Evolutionary conservation across 169 alveolate species (phyloP).

Genomic region (Plasmodium berghei): DNA sequence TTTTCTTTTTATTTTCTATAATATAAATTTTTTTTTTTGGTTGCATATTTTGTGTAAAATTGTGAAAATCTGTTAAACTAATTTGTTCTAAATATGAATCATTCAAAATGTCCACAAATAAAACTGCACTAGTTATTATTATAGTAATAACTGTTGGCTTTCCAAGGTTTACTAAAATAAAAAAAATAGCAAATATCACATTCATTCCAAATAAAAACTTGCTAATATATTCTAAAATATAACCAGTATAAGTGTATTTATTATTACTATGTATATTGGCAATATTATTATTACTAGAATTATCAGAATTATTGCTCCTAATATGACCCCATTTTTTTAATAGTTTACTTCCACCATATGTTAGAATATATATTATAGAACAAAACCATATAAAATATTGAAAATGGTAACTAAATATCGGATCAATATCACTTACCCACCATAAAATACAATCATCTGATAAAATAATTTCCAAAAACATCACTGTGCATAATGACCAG

Average conservation of each 20-base stretch:
- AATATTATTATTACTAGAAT: background rate
- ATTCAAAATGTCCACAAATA: slow-evolving; percentile 56
- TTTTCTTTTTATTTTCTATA: slow-evolving; percentile 67
- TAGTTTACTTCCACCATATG: slow-evolving; percentile 8
- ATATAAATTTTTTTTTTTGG: slow-evolving; percentile 34
- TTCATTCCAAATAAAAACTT: slow-evolving; percentile 52
- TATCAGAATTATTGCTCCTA: background rate
- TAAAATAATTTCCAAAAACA: slow-evolving; percentile 36
- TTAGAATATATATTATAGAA: slow-evolving; percentile 16
- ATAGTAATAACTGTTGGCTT: slow-evolving; percentile 55
- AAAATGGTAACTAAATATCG: slow-evolving; percentile 63
- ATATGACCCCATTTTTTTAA: slow-evolving; percentile 1
- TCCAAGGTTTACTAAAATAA: slow-evolving; percentile 43
- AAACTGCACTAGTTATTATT: slow-evolving; percentile 25
- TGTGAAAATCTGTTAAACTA: slow-evolving; percentile 14
- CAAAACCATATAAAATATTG: slow-evolving; percentile 68
- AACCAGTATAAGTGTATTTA: background rate
- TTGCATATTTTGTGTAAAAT: slow-evolving; percentile 5
- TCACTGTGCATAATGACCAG: slow-evolving; percentile 66
- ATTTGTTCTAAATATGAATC: slow-evolving; percentile 71
- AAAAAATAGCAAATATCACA: slow-evolving; percentile 34
- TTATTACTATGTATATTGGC: background rate
- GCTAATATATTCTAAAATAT: slow-evolving; percentile 17
- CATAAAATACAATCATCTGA: slow-evolving; percentile 61
- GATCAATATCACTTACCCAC: slow-evolving; percentile 75